Evolutionary conservation across 2,329 filamentous ascomycete species (phyloP).

Genomic region (Fusarium armeniacum): DNA sequence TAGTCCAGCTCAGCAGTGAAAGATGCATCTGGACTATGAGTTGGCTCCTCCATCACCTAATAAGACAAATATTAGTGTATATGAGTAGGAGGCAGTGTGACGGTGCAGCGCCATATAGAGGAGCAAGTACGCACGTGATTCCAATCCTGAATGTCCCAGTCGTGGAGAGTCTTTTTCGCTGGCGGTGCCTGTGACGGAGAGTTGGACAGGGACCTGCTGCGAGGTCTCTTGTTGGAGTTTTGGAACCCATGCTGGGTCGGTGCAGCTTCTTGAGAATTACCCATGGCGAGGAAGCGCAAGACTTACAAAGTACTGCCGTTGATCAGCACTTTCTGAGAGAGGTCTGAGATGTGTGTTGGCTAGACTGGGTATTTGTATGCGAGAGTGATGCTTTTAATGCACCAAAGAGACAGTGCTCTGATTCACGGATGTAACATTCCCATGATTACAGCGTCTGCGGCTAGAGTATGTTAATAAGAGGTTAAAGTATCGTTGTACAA

Average conservation of each 20-base stretch:
- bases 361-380: too few relatives aligned
- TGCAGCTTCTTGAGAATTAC: not conserved
- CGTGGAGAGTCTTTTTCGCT: not conserved
- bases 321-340: not conserved
- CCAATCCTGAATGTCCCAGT: not conserved
- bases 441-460: not conserved
- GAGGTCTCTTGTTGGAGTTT: constrained; percentile 9
- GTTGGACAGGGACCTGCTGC: not conserved
- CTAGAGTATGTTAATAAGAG: not conserved
- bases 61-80: not conserved
- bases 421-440: not conserved
- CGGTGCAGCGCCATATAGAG: not conserved
- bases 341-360: not conserved
- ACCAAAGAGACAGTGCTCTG: not conserved
- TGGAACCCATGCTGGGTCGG: not conserved
- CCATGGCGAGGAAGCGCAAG: constrained; percentile 6
- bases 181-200: not conserved
- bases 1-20: not conserved
- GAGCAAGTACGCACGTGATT: constrained; percentile 7
- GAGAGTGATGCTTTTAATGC: not conserved
- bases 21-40: not conserved
- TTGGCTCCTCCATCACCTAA: constrained; percentile 21
- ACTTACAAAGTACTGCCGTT: not conserved
- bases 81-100: not conserved
- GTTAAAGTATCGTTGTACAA: not conserved